Evolutionary conservation across 345 rosid genomes (phyloP), one percentile per base, ranked within the genome.

Genomic region (Lepidium sativum): DNA sequence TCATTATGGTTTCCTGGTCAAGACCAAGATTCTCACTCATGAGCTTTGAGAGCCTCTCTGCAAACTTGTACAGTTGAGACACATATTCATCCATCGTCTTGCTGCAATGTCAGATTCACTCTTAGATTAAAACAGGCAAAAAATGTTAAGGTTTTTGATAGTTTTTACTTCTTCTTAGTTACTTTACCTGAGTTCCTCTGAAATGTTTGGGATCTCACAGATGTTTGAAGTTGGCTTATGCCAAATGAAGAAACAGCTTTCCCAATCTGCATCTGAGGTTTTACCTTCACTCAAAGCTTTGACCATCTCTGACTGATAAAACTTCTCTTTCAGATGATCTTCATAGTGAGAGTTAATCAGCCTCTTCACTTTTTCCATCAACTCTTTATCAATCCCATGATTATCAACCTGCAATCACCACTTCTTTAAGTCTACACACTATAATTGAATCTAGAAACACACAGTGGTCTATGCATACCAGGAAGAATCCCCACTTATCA

Each of bases 401-500:
- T 89, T 92, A 68, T 83, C 83, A 74, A 89, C 78, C 98, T 92
- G 86, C 67, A 77, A 33, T 45, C 50, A 33, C 47, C 6, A 0
- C 2, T 18, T 6, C 34, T 2, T 32, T 20, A 31, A 39, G 43
- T 10, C 4, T 43, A 45, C 6, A 44, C 1, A 20, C 32, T 42
- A 55, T 14, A 45, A 34, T 15, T 29, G 63, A 14, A 31, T 31
- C 48, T 34, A 25, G 38, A 20, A 39, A 63, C 51, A 38, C 15
- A 23, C 2, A 23, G 4, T 1, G 3, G 37, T 27, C 20, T 50
- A 8, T 50, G 51, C 68, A 66, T 57, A 91, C 96, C 98, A 78
- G 81, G 71, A 88, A 83, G 80, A 79, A 88, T 18, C 98, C 96
- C 91, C 90, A 86, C 67, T 88, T 81, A 79, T 83, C 86, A 61